These are phyloP conservation scores for Citrus sp. DNA, from an alignment of 345 rosid species.

Conservation along the genomic window DNA sequence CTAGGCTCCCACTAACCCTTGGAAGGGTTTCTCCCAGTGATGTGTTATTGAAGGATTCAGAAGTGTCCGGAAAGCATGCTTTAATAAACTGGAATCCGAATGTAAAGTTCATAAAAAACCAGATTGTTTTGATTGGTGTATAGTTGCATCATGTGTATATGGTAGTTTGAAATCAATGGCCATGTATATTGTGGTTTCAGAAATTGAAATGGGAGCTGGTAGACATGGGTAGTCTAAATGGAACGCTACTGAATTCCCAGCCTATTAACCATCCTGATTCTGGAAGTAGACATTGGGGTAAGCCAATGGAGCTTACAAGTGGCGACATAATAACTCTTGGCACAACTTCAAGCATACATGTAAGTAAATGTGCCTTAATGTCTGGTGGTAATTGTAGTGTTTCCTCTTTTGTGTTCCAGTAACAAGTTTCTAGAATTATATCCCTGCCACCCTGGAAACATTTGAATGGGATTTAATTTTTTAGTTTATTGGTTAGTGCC, in stretches of 20 bases:
- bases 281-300: constrained; percentile 78
- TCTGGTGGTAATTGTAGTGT: neutral
- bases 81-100: constrained; percentile 82
- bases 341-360: constrained; percentile 66
- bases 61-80: constrained; percentile 98
- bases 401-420: neutral
- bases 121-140: constrained; percentile 9
- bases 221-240: constrained; percentile 97
- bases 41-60: constrained; percentile 71
- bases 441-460: neutral
- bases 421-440: neutral
- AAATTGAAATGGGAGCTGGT: constrained; percentile 90
- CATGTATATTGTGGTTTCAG: constrained; percentile 44
- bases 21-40: constrained; percentile 90
- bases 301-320: constrained; percentile 68
- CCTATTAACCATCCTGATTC: constrained; percentile 59
- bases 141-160: constrained; percentile 12
- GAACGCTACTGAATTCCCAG: constrained; percentile 81
- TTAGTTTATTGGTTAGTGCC: neutral
- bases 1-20: constrained; percentile 75
- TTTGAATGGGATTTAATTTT: neutral
- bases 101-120: constrained; percentile 40
- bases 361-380: constrained; percentile 36
- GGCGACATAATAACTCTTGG: constrained; percentile 89
- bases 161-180: constrained; percentile 11